A percentile compares a stretch with the other conserved stretches of the same genome.
phyloP scores from a whole-genome alignment of 176 grass and related monocot genomes.

The Luzula sylvatica region DNA sequence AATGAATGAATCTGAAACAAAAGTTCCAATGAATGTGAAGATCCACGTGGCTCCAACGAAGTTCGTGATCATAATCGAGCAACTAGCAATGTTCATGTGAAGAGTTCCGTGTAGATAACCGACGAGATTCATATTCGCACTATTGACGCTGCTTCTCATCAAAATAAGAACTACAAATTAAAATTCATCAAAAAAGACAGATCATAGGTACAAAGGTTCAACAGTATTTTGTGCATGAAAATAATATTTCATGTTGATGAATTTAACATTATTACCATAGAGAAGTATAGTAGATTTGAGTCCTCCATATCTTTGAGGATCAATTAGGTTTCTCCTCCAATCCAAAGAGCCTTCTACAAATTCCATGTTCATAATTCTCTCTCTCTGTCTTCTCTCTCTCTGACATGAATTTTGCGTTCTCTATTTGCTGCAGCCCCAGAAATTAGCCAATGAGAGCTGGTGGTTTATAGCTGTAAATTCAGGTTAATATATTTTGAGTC shows the following conservation, averaged over 20 bases:
- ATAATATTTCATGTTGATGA: background rate
- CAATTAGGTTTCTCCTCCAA: background rate
- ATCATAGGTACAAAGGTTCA: background rate
- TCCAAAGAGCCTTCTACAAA: background rate
- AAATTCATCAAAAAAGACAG: background rate
- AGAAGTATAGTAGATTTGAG: background rate
- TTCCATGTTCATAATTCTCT: background rate
- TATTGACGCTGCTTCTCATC: conserved; percentile 17
- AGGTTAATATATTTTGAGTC: no score
- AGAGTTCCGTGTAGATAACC: conserved; percentile 41
- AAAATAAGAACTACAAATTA: conserved; percentile 27
- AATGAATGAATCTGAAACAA: conserved; percentile 57
- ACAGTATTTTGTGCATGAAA: background rate
- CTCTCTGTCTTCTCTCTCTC: no score
- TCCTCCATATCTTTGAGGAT: background rate
- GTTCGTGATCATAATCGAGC: conserved; percentile 42
- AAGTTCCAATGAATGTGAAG: conserved; percentile 47
- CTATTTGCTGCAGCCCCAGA: no score
- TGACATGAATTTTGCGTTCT: no score
- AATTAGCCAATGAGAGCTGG: no score
- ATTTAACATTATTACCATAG: background rate
- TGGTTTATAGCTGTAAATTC: no score
- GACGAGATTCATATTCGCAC: conserved; percentile 43
- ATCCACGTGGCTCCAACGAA: conserved; percentile 30
- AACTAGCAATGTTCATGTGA: conserved; percentile 42